Conservation (phyloP, 305 asterid genomes). For the Solanum hybrid region DNA sequence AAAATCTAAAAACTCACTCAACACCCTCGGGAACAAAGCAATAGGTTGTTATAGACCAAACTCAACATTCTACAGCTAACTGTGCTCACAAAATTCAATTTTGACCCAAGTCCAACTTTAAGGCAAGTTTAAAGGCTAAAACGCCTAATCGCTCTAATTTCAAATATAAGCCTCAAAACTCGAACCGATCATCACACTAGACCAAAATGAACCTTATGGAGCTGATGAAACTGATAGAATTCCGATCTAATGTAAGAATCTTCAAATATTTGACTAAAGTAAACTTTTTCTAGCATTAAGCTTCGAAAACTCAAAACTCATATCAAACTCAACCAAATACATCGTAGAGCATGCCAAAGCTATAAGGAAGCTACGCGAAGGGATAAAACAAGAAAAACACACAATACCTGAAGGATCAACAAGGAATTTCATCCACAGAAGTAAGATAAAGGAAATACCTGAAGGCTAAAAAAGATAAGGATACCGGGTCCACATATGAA, state of each 20-base stretch:
- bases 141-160: not conserved
- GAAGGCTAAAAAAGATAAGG: not conserved
- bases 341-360: not conserved
- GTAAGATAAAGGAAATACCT: not conserved
- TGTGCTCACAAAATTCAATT: not conserved
- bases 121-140: no score
- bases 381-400: not conserved
- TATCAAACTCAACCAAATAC: not conserved
- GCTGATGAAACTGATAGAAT: not conserved
- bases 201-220: not conserved
- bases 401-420: not conserved
- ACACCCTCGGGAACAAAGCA: not conserved
- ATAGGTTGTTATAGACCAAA: not conserved
- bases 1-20: not conserved
- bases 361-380: not conserved
- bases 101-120: not conserved
- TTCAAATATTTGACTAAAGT: not conserved
- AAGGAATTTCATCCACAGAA: not conserved
- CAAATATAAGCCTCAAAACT: not conserved
- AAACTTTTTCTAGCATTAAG: not conserved
- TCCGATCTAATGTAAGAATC: no score
- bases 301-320: not conserved
- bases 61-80: not conserved
- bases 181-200: not conserved
- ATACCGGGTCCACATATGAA: not conserved